Conservation (phyloP, 495 filamentous ascomycete species). For the Aspergillus olivimuriae region DNA sequence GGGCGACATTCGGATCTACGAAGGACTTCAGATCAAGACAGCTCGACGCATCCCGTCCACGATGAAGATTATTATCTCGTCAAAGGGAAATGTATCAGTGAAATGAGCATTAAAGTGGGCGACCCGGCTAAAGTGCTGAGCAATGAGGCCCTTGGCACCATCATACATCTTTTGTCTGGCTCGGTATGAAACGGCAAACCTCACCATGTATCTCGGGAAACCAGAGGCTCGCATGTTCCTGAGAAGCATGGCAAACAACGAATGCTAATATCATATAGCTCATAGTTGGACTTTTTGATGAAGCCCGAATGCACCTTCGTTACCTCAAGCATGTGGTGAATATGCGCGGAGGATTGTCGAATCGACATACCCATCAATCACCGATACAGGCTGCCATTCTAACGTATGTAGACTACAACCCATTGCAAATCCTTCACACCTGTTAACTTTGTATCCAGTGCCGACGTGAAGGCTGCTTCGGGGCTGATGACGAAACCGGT, state of each 20-base stretch:
- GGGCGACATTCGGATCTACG: slow-evolving; percentile 12
- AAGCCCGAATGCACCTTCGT: slow-evolving; percentile 28
- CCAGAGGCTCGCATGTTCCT: too few species aligned
- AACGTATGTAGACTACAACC: slow-evolving; percentile 14
- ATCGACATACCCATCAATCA: slow-evolving; percentile 22
- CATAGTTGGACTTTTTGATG: slow-evolving; percentile 27
- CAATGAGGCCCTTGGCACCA: slow-evolving; percentile 30
- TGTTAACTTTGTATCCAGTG: slow-evolving; percentile 11
- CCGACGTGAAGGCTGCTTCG: slow-evolving; percentile 29
- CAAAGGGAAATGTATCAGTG: slow-evolving; percentile 27
- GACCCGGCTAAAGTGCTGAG: slow-evolving; percentile 21
- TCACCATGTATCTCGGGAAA: too few species aligned
- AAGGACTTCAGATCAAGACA: neutral
- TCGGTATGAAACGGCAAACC: slow-evolving; percentile 24
- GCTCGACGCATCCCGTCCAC: slow-evolving; percentile 5
- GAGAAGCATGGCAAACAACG: too few species aligned
- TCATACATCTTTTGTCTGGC: slow-evolving; percentile 30
- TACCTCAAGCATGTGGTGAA: slow-evolving; percentile 31
- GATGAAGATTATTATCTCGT: slow-evolving; percentile 32
- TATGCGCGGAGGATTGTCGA: slow-evolving; percentile 26
- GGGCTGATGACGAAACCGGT: slow-evolving; percentile 30
- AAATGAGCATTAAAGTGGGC: slow-evolving; percentile 28
- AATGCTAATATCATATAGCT: slow-evolving; percentile 17
- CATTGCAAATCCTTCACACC: neutral
- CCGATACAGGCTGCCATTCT: slow-evolving; percentile 25